A percentile compares a stretch with the other conserved stretches of the same genome.
Evolutionary conservation across 805 yeast genomes (phyloP).

Genomic region (Naumovozyma baii): DNA sequence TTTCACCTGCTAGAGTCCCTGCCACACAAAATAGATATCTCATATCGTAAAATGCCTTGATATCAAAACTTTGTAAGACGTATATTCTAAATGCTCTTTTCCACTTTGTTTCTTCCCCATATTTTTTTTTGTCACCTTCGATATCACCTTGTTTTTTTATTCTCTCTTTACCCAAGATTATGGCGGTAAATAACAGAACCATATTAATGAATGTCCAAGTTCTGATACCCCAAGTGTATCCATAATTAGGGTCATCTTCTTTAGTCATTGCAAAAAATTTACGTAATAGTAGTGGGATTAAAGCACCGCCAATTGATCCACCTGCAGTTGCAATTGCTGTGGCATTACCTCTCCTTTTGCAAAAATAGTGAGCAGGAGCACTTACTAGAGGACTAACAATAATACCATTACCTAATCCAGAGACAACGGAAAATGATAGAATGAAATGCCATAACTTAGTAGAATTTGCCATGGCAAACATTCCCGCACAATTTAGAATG

Average conservation of each 20-base stretch:
- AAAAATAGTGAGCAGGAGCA: slow-evolving; percentile 56
- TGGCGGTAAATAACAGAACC: slow-evolving; percentile 29
- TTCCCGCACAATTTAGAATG: slow-evolving; percentile 36
- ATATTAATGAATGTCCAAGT: slow-evolving; percentile 38
- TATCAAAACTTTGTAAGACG: slow-evolving; percentile 28
- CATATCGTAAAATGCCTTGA: slow-evolving; percentile 34
- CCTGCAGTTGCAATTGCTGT: slow-evolving; percentile 41
- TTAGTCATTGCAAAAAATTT: slow-evolving; percentile 30
- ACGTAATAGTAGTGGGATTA: slow-evolving; percentile 45
- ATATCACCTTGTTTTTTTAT: slow-evolving; percentile 32
- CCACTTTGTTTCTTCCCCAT: slow-evolving; percentile 12
- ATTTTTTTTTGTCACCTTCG: slow-evolving; percentile 15
- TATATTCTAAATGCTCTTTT: slow-evolving; percentile 20
- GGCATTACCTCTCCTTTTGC: slow-evolving; percentile 46
- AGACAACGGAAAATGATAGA: slow-evolving; percentile 42
- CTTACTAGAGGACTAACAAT: slow-evolving; percentile 50
- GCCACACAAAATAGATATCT: slow-evolving; percentile 36
- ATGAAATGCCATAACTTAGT: slow-evolving; percentile 49
- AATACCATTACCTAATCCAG: slow-evolving; percentile 51
- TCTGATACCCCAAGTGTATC: slow-evolving; percentile 51
- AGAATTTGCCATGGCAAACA: slow-evolving; percentile 45
- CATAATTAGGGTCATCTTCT: slow-evolving; percentile 27
- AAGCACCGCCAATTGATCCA: slow-evolving; percentile 45
- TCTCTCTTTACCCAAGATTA: slow-evolving; percentile 34
- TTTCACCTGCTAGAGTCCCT: slow-evolving; percentile 40